Base-by-base conservation (phyloP, 192 early-diverging fungal genomes). In the Gonapodya sp. region DNA sequence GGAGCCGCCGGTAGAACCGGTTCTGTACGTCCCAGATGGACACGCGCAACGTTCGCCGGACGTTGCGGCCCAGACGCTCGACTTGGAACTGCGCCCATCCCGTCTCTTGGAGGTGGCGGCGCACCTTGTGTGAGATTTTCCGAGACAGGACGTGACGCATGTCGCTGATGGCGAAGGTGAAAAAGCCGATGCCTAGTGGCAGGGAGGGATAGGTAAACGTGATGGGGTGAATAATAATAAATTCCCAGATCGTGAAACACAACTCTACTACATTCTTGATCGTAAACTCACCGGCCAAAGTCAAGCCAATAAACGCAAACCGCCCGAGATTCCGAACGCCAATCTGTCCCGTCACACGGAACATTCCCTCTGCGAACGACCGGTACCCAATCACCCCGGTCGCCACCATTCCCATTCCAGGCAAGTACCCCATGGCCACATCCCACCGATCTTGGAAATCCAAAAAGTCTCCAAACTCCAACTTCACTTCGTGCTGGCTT, bases 21-120 rank as follows among this genome's bases (percentile, higher is more conserved):
- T 83, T 87, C 78, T 89, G 87, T 83, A 91, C 86, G 14, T 88
- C 87, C 83, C 86, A 88, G n/a, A 91, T 85, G 33, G 85, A 84
- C 18, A 86, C 36, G 34, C 83, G 83, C 1, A 91, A 82, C 1
- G 85, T 82, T 0, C 87, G 82, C 8, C 82, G 35, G 0, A 86
- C 86, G 80, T 79, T 81, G 18, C 80, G 82, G 1, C 83, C 84
- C 36, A 89, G 80, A n/a, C 85, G 86, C 18, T 83, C 82, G 0
- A 81, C 81, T 79, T 85, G 87, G 73, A 77, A 73, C 2, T 81
- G 81, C 1, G 86, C 83, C 77, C 86, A 86, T n/a, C 78, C 79
- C n/a, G 84, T 81, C 16, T 81, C 74, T 32, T 46, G 37, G 64
- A 91, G 84, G 46, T 88, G 88, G 18, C 82, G 73, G 46, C 83